Conservation (phyloP, 1,284 basidiomycete species). For the Inonotus obliquus region DNA sequence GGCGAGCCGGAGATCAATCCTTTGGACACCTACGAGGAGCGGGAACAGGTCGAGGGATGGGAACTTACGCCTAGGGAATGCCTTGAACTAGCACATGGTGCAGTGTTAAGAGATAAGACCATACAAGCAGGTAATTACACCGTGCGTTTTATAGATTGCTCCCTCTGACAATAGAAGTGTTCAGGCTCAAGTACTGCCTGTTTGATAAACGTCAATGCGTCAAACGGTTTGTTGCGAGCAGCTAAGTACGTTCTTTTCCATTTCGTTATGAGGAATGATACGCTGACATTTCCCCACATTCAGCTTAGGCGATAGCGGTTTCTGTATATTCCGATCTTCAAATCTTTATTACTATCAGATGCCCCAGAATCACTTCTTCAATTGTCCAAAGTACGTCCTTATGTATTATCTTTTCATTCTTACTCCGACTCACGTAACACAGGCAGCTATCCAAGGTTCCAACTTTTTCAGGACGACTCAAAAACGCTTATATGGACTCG, state of each 20-base stretch:
- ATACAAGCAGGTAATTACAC: conserved; percentile 64
- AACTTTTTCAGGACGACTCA: conserved; percentile 36
- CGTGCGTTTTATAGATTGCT: conserved; percentile 1
- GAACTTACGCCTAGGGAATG: conserved; percentile 69
- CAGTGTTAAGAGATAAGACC: conserved; percentile 61
- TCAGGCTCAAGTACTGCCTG: conserved; percentile 86
- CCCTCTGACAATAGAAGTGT: background rate
- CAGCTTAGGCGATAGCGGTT: conserved; percentile 86
- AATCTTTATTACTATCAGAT: conserved; percentile 59
- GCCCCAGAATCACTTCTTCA: conserved; percentile 78
- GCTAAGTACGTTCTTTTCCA: conserved; percentile 60
- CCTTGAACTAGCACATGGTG: conserved; percentile 68
- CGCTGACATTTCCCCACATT: conserved; percentile 5
- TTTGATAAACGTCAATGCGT: conserved; percentile 71
- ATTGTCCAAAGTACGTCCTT: conserved; percentile 62
- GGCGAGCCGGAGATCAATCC: conserved; percentile 60
- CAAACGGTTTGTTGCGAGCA: conserved; percentile 68
- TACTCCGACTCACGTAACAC: conserved; percentile 10
- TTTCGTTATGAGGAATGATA: background rate
- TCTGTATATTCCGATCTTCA: conserved; percentile 70
- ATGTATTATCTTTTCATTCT: conserved; percentile 2
- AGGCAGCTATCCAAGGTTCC: conserved; percentile 73
- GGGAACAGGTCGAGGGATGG: conserved; percentile 56
- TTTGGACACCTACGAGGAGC: conserved; percentile 41
- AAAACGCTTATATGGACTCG: conserved; percentile 50